phyloP scores from a whole-genome alignment of 139 green algal species.

The Coelastrella sp. region DNA sequence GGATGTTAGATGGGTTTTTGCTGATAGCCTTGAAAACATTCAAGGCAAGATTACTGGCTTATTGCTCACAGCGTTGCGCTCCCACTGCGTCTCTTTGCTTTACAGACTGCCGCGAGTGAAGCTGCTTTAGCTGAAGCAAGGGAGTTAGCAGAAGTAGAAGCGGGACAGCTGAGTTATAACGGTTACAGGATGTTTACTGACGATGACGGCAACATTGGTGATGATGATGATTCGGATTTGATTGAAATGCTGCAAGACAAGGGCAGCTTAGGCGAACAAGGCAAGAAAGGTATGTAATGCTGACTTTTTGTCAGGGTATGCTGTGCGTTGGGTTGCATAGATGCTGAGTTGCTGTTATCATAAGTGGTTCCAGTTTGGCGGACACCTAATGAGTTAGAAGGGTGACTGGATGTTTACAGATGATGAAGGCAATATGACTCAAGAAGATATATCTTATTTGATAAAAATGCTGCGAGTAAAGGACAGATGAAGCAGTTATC shows the following conservation, averaged over 20 bases:
- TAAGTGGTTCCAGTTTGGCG: too few relatives aligned
- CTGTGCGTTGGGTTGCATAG: too few relatives aligned
- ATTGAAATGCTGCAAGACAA: background rate
- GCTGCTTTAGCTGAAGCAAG: conserved; percentile 18
- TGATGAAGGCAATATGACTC: too few relatives aligned
- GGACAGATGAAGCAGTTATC: too few relatives aligned
- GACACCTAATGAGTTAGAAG: too few relatives aligned
- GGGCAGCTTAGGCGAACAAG: background rate
- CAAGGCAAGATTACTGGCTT: too few relatives aligned
- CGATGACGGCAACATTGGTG: conserved; percentile 9
- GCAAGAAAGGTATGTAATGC: background rate
- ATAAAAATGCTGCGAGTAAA: too few relatives aligned
- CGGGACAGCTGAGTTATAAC: background rate
- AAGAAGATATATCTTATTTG: too few relatives aligned
- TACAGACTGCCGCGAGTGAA: background rate
- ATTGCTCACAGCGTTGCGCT: background rate
- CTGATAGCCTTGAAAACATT: too few relatives aligned
- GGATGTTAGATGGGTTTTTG: too few relatives aligned
- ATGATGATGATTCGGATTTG: background rate
- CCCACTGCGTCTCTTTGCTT: background rate
- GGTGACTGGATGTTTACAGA: too few relatives aligned
- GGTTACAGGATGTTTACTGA: conserved; percentile 29
- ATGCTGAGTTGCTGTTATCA: too few relatives aligned
- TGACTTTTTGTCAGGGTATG: background rate
- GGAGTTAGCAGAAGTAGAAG: background rate